phyloP scores from a whole-genome alignment of 2,329 filamentous ascomycete genomes.

The Diaporthe capsici region DNA sequence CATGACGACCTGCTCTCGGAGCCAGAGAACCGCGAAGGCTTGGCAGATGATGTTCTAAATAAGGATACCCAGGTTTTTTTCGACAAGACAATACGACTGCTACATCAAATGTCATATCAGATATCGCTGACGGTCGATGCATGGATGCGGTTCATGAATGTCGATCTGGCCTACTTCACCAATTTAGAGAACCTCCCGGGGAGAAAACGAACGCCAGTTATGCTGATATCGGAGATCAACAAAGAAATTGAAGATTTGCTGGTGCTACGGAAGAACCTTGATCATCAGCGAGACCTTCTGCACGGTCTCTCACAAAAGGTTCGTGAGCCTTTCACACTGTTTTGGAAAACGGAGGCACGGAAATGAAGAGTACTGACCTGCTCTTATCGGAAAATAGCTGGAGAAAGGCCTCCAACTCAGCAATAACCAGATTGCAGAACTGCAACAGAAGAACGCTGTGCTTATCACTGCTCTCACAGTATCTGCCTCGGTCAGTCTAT shows the following conservation, averaged over 20 bases:
- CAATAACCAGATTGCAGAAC: background rate
- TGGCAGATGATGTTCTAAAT: background rate
- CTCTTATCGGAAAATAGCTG: background rate
- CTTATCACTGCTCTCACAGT: background rate
- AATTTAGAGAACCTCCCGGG: background rate
- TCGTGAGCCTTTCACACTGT: background rate
- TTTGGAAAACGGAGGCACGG: background rate
- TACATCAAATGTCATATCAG: slow-evolving; percentile 11
- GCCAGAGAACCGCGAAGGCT: background rate
- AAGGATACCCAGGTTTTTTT: background rate
- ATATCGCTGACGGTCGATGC: background rate
- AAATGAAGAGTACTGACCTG: background rate
- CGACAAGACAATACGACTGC: background rate
- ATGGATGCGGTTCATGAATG: background rate
- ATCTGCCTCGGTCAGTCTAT: background rate
- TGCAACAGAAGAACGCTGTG: background rate
- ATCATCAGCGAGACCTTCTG: slow-evolving; percentile 16
- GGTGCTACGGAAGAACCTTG: slow-evolving; percentile 1
- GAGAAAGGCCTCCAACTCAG: slow-evolving; percentile 7
- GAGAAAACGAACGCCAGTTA: background rate
- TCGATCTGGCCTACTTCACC: background rate
- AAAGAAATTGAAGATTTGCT: slow-evolving; percentile 6
- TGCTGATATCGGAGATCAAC: slow-evolving; percentile 16
- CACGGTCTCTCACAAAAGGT: slow-evolving; percentile 7
- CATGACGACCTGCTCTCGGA: slow-evolving; percentile 14